Evolutionary conservation across 208 protist genomes (phyloP), one percentile per base, ranked within the genome.

Genomic region (Angomonas ambiguus): DNA sequence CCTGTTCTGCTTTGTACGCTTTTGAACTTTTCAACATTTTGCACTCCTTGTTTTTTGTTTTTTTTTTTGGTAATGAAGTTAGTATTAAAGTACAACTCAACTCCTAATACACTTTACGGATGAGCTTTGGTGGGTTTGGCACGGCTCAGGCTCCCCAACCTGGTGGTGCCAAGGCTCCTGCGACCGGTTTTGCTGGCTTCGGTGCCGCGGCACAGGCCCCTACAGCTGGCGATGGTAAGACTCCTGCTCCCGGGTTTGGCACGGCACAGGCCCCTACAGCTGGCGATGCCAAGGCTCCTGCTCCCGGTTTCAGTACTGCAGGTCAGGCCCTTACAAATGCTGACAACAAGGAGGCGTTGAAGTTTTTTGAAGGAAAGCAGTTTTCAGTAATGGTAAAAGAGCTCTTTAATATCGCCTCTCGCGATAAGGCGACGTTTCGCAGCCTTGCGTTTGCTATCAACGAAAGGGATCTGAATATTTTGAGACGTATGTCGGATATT

Each of bases 41-140:
- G 8, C 51, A 20, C 42, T 57, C n/a, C 20, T 58, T 11, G 25
- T 61, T 35, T 70, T 63, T 56, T 69, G 35, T 2, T 51, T 61
- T 65, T 34, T 30, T 55, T 60, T 60, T 13, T 38, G 22, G n/a
- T 20, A 8, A 11, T 27, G 10, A 18, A 18, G n/a, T n/a, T n/a
- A n/a, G n/a, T n/a, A n/a, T n/a, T n/a, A n/a, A n/a, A n/a, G n/a
- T n/a, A n/a, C n/a, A n/a, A n/a, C n/a, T n/a, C n/a, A n/a, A n/a
- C n/a, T n/a, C n/a, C n/a, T n/a, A n/a, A n/a, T n/a, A n/a, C n/a
- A n/a, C n/a, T n/a, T n/a, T n/a, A n/a, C n/a, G n/a, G n/a, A n/a
- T n/a, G 20, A 38, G 31, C 8, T 13, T 45, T 13, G 32, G 31
- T 45, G 57, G 57, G 5, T 62, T 62, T 8, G 25, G 25, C 24